These are phyloP conservation scores for Aspergillus sp. DNA, from an alignment of 2,329 filamentous ascomycete genomes.

Conservation along the genomic window DNA sequence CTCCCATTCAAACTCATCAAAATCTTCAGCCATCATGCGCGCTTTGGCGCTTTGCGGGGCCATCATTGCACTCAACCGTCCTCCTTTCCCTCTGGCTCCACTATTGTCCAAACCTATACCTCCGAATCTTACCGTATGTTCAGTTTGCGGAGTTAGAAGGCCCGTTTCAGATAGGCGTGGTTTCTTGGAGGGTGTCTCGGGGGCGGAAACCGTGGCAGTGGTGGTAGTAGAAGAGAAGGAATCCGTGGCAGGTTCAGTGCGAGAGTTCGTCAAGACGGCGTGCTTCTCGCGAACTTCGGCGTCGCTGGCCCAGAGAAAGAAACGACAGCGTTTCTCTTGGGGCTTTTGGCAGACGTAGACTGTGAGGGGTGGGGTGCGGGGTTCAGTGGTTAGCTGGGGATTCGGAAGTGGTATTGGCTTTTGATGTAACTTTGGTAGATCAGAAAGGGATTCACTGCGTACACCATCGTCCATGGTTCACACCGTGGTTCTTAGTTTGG, in stretches of 20 bases:
- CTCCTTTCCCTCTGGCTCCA: no score
- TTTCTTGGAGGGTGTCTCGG: slow-evolving; percentile 29
- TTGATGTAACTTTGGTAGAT: neutral
- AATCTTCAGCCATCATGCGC: slow-evolving; percentile 35
- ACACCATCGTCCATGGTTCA: slow-evolving; percentile 60
- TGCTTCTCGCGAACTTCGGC: slow-evolving; percentile 56
- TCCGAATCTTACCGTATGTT: slow-evolving; percentile 10
- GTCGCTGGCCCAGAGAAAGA: slow-evolving; percentile 65
- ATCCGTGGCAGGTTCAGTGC: slow-evolving; percentile 43
- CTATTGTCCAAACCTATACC: no score
- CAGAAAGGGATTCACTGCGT: slow-evolving; percentile 16
- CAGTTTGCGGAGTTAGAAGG: slow-evolving; percentile 39
- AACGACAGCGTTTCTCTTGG: slow-evolving; percentile 53
- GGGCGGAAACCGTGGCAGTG: neutral
- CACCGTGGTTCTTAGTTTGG: slow-evolving; percentile 59
- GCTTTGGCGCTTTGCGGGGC: slow-evolving; percentile 32
- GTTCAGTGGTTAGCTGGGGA: neutral
- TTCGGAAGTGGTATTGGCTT: neutral
- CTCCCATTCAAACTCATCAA: slow-evolving; percentile 43
- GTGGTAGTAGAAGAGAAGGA: neutral
- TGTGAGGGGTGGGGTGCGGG: slow-evolving; percentile 17
- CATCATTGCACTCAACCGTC: slow-evolving; percentile 8
- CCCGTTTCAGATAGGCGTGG: slow-evolving; percentile 19
- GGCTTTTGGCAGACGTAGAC: slow-evolving; percentile 61
- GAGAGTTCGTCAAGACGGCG: slow-evolving; percentile 52